phyloP scores from a whole-genome alignment of 2,329 filamentous ascomycete species.

The Penicillium expansum region DNA sequence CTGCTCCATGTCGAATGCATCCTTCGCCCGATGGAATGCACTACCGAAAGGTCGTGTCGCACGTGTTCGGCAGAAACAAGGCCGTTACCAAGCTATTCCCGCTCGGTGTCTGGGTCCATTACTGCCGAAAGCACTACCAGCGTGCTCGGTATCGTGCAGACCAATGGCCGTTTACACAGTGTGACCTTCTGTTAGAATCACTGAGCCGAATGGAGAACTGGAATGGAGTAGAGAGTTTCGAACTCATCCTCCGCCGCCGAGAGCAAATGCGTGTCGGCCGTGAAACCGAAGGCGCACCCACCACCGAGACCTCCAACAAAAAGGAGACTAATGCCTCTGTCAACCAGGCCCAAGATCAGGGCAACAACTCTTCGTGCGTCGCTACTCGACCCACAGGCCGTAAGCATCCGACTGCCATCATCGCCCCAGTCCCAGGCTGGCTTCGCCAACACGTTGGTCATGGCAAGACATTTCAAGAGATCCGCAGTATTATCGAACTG shows the following conservation, averaged over 20 bases:
- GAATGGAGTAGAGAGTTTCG: constrained; percentile 61
- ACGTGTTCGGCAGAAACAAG: constrained; percentile 83
- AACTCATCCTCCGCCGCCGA: constrained; percentile 41
- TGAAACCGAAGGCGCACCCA: background rate
- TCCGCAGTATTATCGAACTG: constrained; percentile 27
- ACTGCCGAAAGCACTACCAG: constrained; percentile 81
- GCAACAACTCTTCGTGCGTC: background rate
- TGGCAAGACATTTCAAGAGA: constrained; percentile 31
- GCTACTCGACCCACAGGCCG: constrained; percentile 4
- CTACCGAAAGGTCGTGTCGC: constrained; percentile 72
- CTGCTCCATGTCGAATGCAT: constrained; percentile 13
- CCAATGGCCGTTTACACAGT: constrained; percentile 59
- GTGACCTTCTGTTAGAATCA: constrained; percentile 62
- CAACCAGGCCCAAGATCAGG: background rate
- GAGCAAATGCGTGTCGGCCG: constrained; percentile 43
- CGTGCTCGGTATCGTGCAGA: constrained; percentile 66
- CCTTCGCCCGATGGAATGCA: constrained; percentile 41
- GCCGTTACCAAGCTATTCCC: constrained; percentile 69
- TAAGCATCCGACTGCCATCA: constrained; percentile 27
- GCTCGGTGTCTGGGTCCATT: constrained; percentile 67
- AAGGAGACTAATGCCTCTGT: constrained; percentile 38
- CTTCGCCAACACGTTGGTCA: constrained; percentile 25
- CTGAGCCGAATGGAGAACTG: constrained; percentile 62
- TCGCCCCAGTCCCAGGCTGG: constrained; percentile 36
- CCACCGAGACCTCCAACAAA: constrained; percentile 49